Evolutionary conservation across 345 rosid genomes (phyloP).

Genomic region (Gossypium ekmanianum): DNA sequence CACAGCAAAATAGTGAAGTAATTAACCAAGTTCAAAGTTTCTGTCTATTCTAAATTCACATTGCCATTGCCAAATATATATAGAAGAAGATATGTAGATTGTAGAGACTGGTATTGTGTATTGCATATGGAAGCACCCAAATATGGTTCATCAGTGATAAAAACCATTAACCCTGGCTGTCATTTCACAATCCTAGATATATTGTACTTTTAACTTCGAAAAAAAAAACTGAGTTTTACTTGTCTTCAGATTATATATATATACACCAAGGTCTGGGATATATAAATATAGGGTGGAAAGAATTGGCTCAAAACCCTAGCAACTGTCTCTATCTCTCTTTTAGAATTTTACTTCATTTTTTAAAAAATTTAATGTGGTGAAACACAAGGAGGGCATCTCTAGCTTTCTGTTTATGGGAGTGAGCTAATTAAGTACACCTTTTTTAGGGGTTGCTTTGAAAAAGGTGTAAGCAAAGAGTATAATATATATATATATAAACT

Average conservation of each 20-base stretch:
- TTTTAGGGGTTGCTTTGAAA: conserved; percentile 21
- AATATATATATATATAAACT: not conserved
- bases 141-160: not conserved
- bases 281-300: not conserved
- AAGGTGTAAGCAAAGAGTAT: conserved; percentile 15
- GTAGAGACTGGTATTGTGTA: not conserved
- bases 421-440: conserved; percentile 19
- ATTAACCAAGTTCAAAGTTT: not conserved
- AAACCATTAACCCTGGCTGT: not conserved
- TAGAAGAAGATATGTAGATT: not conserved
- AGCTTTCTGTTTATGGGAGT: conserved; percentile 32
- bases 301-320: conserved; percentile 28
- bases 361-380: conserved; percentile 12
- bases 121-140: not conserved
- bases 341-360: not conserved
- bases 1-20: not conserved
- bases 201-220: too few relatives aligned
- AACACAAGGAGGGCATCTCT: conserved; percentile 24
- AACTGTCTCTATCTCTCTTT: conserved; percentile 8
- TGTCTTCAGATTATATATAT: not conserved
- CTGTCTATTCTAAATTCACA: not conserved
- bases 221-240: not conserved
- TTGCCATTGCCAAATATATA: not conserved
- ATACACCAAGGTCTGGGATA: too few relatives aligned
- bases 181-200: too few relatives aligned